These are phyloP conservation scores for Baudoinia panamericana DNA, from an alignment of 495 filamentous ascomycete species.

Conservation along the genomic window DNA sequence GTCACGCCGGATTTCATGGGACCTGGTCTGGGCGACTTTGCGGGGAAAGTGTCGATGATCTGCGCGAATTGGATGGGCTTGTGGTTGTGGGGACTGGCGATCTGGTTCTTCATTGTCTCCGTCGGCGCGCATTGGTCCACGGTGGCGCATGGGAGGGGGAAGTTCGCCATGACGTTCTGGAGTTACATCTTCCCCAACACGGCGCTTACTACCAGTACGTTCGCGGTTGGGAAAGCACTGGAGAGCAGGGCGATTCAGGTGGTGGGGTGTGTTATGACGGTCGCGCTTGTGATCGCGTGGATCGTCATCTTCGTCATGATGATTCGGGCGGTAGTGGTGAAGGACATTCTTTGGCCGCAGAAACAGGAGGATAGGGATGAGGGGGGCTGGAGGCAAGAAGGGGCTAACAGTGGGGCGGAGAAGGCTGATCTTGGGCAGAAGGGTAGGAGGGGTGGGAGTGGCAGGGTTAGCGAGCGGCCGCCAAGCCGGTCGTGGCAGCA, in stretches of 20 bases:
- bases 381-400: conserved; percentile 48
- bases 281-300: conserved; percentile 53
- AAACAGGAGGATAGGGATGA: conserved; percentile 53
- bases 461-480: too few species aligned
- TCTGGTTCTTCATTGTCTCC: conserved; percentile 78
- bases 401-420: too few species aligned
- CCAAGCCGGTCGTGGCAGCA: too few species aligned
- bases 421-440: too few species aligned
- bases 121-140: conserved; percentile 66
- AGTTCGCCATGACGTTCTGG: conserved; percentile 81
- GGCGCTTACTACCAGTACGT: conserved; percentile 22
- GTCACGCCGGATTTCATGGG: conserved; percentile 33
- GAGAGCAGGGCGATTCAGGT: conserved; percentile 48
- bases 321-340: conserved; percentile 50
- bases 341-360: conserved; percentile 60
- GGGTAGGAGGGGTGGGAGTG: too few species aligned
- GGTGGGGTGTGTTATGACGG: conserved; percentile 52
- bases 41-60: conserved; percentile 43
- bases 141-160: conserved; percentile 44
- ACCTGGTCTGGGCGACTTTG: conserved; percentile 39
- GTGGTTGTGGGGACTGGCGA: conserved; percentile 74
- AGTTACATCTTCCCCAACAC: conserved; percentile 84
- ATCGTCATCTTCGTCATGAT: conserved; percentile 55
- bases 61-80: conserved; percentile 48
- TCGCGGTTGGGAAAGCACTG: conserved; percentile 35